phyloP scores from a whole-genome alignment of 2,329 filamentous ascomycete genomes.

The Aspergillus japonicus region DNA sequence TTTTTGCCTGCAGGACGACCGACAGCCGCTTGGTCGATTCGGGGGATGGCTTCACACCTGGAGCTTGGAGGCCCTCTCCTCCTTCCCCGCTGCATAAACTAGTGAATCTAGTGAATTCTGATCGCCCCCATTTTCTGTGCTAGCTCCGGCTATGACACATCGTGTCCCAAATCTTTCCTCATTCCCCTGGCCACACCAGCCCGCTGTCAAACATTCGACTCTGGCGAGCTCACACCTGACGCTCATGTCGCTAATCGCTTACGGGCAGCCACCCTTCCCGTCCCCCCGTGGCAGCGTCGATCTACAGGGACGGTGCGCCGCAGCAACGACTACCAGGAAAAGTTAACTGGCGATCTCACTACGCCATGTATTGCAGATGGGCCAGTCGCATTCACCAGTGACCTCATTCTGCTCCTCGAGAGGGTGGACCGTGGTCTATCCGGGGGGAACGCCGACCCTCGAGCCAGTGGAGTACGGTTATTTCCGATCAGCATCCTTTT shows the following conservation, averaged over 20 bases:
- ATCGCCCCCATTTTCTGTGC: neutral
- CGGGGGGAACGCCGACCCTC: constrained; percentile 13
- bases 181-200: neutral
- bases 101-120: neutral
- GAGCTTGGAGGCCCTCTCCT: too few relatives aligned
- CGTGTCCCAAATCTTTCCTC: neutral
- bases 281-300: neutral
- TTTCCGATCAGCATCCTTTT: constrained; percentile 15
- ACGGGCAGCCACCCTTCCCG: neutral
- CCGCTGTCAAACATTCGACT: neutral
- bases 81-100: neutral
- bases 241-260: neutral
- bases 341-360: constrained; percentile 5
- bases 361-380: constrained; percentile 7
- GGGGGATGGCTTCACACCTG: neutral
- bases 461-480: constrained; percentile 14
- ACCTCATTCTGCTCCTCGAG: constrained; percentile 19
- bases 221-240: neutral
- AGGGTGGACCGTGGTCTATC: constrained; percentile 12
- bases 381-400: constrained; percentile 15
- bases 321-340: neutral
- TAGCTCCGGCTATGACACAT: neutral
- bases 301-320: constrained; percentile 15
- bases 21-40: neutral
- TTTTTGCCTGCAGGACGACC: neutral